These are phyloP conservation scores for Aspergillus proliferans DNA, from an alignment of 2,329 filamentous ascomycete genomes.

Conservation along the genomic window DNA sequence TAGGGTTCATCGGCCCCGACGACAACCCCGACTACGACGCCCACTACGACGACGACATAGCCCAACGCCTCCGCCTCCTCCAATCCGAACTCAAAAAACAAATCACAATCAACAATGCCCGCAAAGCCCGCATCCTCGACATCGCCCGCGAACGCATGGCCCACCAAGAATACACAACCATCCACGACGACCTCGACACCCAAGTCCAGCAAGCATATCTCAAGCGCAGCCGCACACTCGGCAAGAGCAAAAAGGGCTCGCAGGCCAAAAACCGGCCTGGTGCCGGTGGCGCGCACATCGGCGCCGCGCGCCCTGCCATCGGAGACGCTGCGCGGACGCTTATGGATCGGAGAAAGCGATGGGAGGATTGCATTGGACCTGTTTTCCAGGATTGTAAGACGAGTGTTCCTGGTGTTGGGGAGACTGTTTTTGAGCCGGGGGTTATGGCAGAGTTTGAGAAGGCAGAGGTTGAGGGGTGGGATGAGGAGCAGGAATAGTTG, in stretches of 20 bases:
- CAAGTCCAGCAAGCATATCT: constrained; percentile 94
- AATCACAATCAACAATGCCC: constrained; percentile 80
- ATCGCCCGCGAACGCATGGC: constrained; percentile 89
- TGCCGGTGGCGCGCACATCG: constrained; percentile 61
- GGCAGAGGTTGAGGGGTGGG: constrained; percentile 73
- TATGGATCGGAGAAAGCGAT: constrained; percentile 84
- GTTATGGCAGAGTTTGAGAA: constrained; percentile 69
- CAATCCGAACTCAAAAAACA: constrained; percentile 77
- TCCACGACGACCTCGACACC: constrained; percentile 89
- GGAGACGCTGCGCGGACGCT: constrained; percentile 85
- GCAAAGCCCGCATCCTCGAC: constrained; percentile 79
- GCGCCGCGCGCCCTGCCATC: constrained; percentile 54
- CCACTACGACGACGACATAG: constrained; percentile 90
- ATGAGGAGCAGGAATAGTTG: constrained; percentile 63
- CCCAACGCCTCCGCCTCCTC: constrained; percentile 77
- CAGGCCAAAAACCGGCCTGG: constrained; percentile 56
- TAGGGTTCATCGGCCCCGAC: constrained; percentile 74
- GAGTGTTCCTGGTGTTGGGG: constrained; percentile 60
- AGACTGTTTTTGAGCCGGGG: constrained; percentile 68
- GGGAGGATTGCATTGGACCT: constrained; percentile 84
- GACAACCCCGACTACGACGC: constrained; percentile 73
- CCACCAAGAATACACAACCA: constrained; percentile 93
- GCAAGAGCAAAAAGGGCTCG: constrained; percentile 82
- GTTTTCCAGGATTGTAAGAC: constrained; percentile 82
- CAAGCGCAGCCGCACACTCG: constrained; percentile 89